phyloP scores from a whole-genome alignment of 2,329 filamentous ascomycete species.

The Thelonectria rubi region DNA sequence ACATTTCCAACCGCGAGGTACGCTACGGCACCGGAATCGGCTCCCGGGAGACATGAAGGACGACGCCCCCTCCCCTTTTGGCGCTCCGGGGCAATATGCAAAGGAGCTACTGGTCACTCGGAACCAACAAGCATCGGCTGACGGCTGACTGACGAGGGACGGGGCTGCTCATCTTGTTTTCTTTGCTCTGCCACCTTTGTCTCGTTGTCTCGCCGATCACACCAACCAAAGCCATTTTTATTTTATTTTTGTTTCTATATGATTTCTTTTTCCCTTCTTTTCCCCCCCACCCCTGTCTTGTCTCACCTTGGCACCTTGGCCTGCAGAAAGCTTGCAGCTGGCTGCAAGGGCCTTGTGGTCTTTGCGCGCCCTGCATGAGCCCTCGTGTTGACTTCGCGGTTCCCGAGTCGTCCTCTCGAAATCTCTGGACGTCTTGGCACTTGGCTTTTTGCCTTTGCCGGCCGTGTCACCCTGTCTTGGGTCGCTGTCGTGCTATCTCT shows the following conservation, averaged over 20 bases:
- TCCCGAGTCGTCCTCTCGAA: slow-evolving; percentile 12
- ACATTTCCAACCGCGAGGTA: slow-evolving; percentile 16
- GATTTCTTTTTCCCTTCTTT: background rate
- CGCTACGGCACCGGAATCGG: slow-evolving; percentile 22
- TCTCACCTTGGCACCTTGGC: slow-evolving; percentile 5
- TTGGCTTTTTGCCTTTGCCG: slow-evolving; percentile 9
- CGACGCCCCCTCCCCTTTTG: slow-evolving; percentile 3
- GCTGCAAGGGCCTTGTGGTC: background rate
- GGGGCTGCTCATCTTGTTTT: background rate
- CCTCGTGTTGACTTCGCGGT: slow-evolving; percentile 22
- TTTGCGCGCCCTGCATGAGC: slow-evolving; percentile 11
- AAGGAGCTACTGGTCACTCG: too few relatives aligned
- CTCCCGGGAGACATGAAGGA: slow-evolving; percentile 10
- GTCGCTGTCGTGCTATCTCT: too few relatives aligned
- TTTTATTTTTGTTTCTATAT: slow-evolving; percentile 2
- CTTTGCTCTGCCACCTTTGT: background rate
- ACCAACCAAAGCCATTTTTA: slow-evolving; percentile 2
- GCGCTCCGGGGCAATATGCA: background rate
- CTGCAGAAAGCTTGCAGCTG: slow-evolving; percentile 11
- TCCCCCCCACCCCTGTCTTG: slow-evolving; percentile 5
- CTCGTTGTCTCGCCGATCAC: slow-evolving; percentile 1
- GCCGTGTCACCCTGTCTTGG: background rate
- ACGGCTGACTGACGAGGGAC: slow-evolving; percentile 1
- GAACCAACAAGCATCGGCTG: slow-evolving; percentile 7
- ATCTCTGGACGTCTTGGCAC: slow-evolving; percentile 6